Conservation (phyloP, 202 grass and related monocot genomes). For the Schoenoplectus tabernaemontani region DNA sequence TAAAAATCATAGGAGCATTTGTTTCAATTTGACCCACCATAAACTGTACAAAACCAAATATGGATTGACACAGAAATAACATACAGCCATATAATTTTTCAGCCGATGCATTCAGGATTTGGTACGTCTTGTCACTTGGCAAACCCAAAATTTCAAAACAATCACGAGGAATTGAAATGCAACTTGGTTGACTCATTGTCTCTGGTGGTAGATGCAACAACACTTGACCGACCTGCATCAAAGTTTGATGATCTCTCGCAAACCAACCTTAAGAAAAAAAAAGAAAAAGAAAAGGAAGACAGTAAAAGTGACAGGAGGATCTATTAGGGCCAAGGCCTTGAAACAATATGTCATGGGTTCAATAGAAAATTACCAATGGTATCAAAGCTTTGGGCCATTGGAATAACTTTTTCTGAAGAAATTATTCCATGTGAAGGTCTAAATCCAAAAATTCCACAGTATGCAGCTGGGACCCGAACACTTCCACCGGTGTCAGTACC, state of each 20-base stretch:
- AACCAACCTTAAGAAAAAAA: slow-evolving; percentile 55
- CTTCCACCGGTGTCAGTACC: slow-evolving; percentile 91
- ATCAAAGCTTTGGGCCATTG: slow-evolving; percentile 88
- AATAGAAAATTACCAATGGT: slow-evolving; percentile 55
- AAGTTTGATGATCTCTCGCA: slow-evolving; percentile 55
- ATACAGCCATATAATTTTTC: slow-evolving; percentile 58
- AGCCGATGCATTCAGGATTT: slow-evolving; percentile 44
- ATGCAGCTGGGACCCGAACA: slow-evolving; percentile 77
- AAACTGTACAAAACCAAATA: slow-evolving; percentile 6
- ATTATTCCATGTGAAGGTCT: slow-evolving; percentile 62
- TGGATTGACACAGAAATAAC: slow-evolving; percentile 3
- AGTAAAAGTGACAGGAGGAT: neutral
- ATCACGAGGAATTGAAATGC: slow-evolving; percentile 48
- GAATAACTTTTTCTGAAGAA: slow-evolving; percentile 37
- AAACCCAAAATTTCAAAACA: slow-evolving; percentile 66
- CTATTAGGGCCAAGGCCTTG: neutral
- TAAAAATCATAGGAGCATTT: neutral
- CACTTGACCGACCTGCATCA: slow-evolving; percentile 36
- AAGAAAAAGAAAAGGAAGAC: neutral
- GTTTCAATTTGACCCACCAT: neutral
- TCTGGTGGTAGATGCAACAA: slow-evolving; percentile 38
- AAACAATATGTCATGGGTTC: neutral
- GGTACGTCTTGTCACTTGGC: slow-evolving; percentile 41
- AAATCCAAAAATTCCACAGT: slow-evolving; percentile 86
- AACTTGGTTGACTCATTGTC: slow-evolving; percentile 28